phyloP scores from a whole-genome alignment of 1,139 yeast species.

The Geotrichum reessii region DNA sequence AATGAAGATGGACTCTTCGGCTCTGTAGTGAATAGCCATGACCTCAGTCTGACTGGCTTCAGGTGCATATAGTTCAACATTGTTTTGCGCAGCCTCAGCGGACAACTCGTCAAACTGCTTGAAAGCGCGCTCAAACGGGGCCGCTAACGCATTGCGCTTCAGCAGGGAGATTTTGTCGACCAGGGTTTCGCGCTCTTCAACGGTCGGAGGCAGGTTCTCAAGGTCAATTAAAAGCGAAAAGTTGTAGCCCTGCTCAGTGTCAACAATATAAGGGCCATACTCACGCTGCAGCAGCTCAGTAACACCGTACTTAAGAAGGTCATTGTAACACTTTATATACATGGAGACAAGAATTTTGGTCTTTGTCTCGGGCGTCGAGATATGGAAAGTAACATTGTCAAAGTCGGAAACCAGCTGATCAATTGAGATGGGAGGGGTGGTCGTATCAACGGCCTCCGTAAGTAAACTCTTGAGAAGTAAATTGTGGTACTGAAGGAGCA shows the following conservation, averaged over 20 bases:
- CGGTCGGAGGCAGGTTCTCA: conserved; percentile 38
- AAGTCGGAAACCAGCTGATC: conserved; percentile 92
- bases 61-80: conserved; percentile 47
- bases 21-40: conserved; percentile 79
- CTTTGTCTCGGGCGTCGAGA: conserved; percentile 74
- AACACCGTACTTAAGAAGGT: conserved; percentile 60
- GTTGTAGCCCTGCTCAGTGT: conserved; percentile 73
- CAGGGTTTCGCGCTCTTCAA: conserved; percentile 46
- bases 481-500: conserved; percentile 41
- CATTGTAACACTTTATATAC: conserved; percentile 71
- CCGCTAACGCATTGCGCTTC: conserved; percentile 84
- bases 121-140: conserved; percentile 88
- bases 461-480: conserved; percentile 40
- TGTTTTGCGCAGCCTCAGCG: conserved; percentile 45
- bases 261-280: conserved; percentile 40
- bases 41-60: conserved; percentile 55
- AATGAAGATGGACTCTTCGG: conserved; percentile 84
- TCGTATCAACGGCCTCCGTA: conserved; percentile 40
- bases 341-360: conserved; percentile 61
- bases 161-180: conserved; percentile 64
- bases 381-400: conserved; percentile 90
- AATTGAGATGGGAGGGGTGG: conserved; percentile 50
- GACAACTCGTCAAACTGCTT: conserved; percentile 63
- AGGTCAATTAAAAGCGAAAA: conserved; percentile 70
- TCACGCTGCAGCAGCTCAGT: conserved; percentile 40